Base-by-base conservation (phyloP, 2,329 filamentous ascomycete species). In the Aplosporella prunicola region DNA sequence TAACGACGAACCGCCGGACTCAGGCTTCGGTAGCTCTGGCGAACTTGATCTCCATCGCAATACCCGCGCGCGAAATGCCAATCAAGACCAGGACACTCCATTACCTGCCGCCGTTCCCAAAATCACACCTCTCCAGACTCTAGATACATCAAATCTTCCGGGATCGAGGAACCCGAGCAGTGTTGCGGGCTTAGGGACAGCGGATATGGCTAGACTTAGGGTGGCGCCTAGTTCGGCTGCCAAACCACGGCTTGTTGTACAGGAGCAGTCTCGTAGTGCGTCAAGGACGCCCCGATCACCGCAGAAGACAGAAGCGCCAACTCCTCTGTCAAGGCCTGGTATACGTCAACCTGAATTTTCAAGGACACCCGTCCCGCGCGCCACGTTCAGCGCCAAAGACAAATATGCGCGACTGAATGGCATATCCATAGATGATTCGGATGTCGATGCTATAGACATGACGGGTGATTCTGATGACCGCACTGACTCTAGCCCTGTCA, bases 121-220 rank as follows among this genome's bases (percentile, higher is more conserved):
- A 41, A 24, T 48, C 36, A 44, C 48, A 35, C 24, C 45, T 17
- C 47, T 44, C 34, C 44, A 45, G 20, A 48, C 39, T 41, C 49
- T 48, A 7, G n/a, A 13, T 4, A 37, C 18, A 24, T 9, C 14
- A 23, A 23, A 39, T 7, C 15, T 10, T 17, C 16, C 17, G 20
- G 25, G 4, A 11, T 9, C 14, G 23, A 32, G 15, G 17, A 28
- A 7, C n/a, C 23, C 5, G 11, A 14, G n/a, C n/a, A n/a, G n/a
- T n/a, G n/a, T n/a, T 8, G 4, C 14, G 13, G 18, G 17, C 33
- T 28, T 14, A 10, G 9, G 10, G 11, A 18, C 23, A 6, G 13
- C 33, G 26, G 53, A 57, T 27, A 70, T 70, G 67, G 66, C 62
- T 34, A 56, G 61, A 40, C 41, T 67, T 33, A 53, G 64, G 29